These are phyloP conservation scores for Rostrohypoxylon terebratum DNA, from an alignment of 495 filamentous ascomycete species.

Conservation along the genomic window DNA sequence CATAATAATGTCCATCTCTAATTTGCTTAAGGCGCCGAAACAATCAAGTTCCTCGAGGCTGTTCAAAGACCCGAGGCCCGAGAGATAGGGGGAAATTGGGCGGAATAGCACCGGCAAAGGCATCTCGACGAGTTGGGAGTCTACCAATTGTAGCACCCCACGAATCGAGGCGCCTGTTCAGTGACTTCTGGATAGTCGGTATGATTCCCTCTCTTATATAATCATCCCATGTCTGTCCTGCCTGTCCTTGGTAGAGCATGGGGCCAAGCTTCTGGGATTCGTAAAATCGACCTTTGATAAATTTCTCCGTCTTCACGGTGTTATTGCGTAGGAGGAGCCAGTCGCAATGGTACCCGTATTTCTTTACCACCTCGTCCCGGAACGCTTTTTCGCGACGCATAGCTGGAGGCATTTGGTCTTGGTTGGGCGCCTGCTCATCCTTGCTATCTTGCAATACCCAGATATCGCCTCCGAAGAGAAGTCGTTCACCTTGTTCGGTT, in stretches of 20 bases:
- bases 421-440: conserved; percentile 17
- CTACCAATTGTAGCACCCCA: conserved; percentile 32
- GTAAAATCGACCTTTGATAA: conserved; percentile 59
- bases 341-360: conserved; percentile 41
- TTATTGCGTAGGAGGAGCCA: conserved; percentile 48
- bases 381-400: conserved; percentile 53
- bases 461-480: conserved; percentile 31
- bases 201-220: conserved; percentile 44
- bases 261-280: conserved; percentile 53
- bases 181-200: conserved; percentile 50
- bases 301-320: conserved; percentile 41
- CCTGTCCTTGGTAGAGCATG: conserved; percentile 47
- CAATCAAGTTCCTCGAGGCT: not conserved
- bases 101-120: conserved; percentile 35
- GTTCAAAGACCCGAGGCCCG: conserved; percentile 24
- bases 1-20: not conserved
- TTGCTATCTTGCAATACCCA: conserved; percentile 43
- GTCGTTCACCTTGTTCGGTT: conserved; percentile 36
- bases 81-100: conserved; percentile 2
- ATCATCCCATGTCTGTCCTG: conserved; percentile 32
- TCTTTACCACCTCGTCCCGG: conserved; percentile 50
- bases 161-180: conserved; percentile 56
- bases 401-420: conserved; percentile 46
- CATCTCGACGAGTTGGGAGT: conserved; percentile 26
- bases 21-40: not conserved